phyloP scores from a whole-genome alignment of 345 rosid genomes.

The Camelina laxa region DNA sequence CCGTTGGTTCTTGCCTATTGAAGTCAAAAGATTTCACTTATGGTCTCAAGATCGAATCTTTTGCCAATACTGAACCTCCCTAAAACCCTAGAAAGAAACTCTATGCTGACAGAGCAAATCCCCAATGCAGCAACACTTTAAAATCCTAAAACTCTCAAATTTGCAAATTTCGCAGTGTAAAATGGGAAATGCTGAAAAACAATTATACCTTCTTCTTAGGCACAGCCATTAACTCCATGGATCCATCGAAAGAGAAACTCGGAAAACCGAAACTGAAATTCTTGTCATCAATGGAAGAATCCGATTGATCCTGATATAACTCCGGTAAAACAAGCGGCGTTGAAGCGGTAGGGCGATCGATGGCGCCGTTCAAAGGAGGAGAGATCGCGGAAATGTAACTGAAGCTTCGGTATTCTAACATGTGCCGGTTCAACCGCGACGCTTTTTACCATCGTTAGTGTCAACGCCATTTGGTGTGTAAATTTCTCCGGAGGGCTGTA shows the following conservation, averaged over 20 bases:
- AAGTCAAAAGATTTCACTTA: neutral
- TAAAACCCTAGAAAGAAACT: neutral
- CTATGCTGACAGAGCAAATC: neutral
- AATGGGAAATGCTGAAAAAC: neutral
- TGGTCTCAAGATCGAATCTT: neutral
- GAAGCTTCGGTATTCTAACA: conserved; percentile 42
- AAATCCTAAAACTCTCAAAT: neutral
- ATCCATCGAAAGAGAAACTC: conserved; percentile 50
- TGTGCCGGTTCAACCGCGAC: conserved; percentile 28
- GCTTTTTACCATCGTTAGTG: conserved; percentile 47
- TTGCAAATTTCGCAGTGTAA: neutral
- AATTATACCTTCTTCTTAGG: conserved; percentile 67
- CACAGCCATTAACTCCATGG: conserved; percentile 87
- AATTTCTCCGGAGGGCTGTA: neutral
- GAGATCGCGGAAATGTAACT: conserved; percentile 49
- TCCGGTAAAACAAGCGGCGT: conserved; percentile 51
- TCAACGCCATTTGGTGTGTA: conserved; percentile 53
- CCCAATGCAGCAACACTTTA: neutral
- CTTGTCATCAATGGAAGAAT: conserved; percentile 10
- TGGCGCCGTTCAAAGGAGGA: conserved; percentile 42
- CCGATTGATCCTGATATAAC: conserved; percentile 41
- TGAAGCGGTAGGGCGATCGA: conserved; percentile 34
- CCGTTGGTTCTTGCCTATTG: neutral
- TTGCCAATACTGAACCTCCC: neutral
- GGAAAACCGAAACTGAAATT: conserved; percentile 45